Base-by-base conservation (phyloP, 1,284 basidiomycete genomes). In the Baeospora myosura region DNA sequence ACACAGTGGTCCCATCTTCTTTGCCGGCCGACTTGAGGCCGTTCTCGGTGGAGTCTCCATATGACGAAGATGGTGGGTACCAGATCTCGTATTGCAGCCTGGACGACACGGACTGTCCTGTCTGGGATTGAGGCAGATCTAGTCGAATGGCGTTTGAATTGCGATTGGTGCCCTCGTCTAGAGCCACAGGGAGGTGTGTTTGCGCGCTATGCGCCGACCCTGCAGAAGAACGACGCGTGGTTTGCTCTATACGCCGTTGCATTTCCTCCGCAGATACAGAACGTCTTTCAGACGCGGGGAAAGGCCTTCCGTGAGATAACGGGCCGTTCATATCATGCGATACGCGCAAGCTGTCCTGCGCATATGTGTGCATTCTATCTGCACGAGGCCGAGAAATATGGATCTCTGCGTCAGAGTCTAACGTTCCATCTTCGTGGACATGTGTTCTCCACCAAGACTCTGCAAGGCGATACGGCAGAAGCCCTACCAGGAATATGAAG, bases 401-500 rank as follows among this genome's bases (percentile, higher is more conserved):
- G 30, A 23, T 5, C 5, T 21, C 35, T 6, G 5, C 8, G 35
- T 37, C 21, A 14, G 21, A 10, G 21, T 10, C 17, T 5, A 21
- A 5, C 35, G 12, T 14, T 26, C 44, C 42, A 10, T 37, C 16
- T 30, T 18, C 31, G 42, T 33, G 33, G 12, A 35, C 45, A 40
- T 45, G 17, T 46, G 54, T 5, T n/a, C 55, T 57, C 63, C 74
- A 77, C 60, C 65, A 73, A 2, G 65, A 61, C 35, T 64, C 48
- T 12, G 65, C 58, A 35, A 69, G 54, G 40, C 69, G 68, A 44
- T 78, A 47, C 1, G 84, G 83, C 33, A 78, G 64, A 36, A 67
- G 67, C 20, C 71, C 57, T 3, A 82, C 45, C 17, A 78, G 64
- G 38, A 81, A 65, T n/a, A 76, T 30, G 42, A 88, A 71, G 55